Conservation (phyloP, 371 early-diverging fungal genomes). For the Rhizomucor miehei region DNA sequence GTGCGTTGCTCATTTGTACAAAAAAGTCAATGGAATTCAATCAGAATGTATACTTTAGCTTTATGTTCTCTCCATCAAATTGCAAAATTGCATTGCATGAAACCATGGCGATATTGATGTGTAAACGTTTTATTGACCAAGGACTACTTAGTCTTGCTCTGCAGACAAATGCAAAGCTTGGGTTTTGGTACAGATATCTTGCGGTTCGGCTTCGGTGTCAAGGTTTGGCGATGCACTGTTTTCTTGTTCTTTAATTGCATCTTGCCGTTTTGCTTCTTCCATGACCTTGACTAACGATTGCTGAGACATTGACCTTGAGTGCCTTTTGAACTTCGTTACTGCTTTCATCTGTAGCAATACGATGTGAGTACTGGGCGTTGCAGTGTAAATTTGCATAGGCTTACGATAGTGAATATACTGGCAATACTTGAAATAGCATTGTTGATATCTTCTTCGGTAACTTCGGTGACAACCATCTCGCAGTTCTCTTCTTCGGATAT, state of each 20-base stretch:
- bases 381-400: conserved; percentile 3
- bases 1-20: too few species aligned
- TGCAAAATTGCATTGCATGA: too few species aligned
- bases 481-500: conserved; percentile 77
- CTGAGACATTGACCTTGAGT: conserved; percentile 47
- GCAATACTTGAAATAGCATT: conserved; percentile 72
- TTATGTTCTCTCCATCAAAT: too few species aligned
- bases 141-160: too few species aligned
- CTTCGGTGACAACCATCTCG: conserved; percentile 60
- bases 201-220: too few species aligned
- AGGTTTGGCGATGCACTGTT: neutral
- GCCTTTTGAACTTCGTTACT: conserved; percentile 50
- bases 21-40: too few species aligned
- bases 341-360: conserved; percentile 38
- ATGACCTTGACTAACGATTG: conserved; percentile 37
- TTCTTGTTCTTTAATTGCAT: neutral
- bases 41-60: too few species aligned
- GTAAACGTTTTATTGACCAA: too few species aligned
- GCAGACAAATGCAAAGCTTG: too few species aligned
- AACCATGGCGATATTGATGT: too few species aligned
- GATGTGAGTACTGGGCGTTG: neutral
- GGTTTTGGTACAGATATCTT: too few species aligned
- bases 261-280: conserved; percentile 23
- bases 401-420: conserved; percentile 51
- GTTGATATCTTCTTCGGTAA: conserved; percentile 84